Evolutionary conservation across 352 stramenopile genomes (phyloP), one percentile per base, ranked within the genome.

Genomic region (Aphanomyces stellatus): DNA sequence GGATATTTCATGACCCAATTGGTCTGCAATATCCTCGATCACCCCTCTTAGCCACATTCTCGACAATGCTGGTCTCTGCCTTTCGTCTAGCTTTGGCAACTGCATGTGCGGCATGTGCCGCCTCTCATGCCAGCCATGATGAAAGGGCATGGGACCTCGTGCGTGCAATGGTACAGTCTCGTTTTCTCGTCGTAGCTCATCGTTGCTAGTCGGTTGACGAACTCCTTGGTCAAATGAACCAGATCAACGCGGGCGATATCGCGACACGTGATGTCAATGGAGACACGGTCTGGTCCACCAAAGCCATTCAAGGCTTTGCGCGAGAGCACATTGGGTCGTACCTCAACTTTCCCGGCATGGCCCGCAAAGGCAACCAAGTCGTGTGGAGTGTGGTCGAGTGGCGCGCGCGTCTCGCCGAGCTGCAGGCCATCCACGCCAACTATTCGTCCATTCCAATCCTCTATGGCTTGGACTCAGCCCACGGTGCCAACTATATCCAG

Each of bases 401-500:
- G 74, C 71, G 82, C 55, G 57, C 74, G 6, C 31, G 81, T n/a
- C 71, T 79, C 1, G 70, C 81, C 8, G 70, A 75, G 41, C 78
- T 90, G 24, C 81, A 93, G 61, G 30, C 78, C 24, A 82, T 88
- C 40, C 71, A 57, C 13, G 65, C 80, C 56, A 88, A 37, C 81
- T 83, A 11, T 73, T 69, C 65, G 34, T n/a, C 51, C 10, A 72
- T 75, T 7, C 83, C 81, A 4, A 87, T 92, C 74, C 74, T 97
- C 53, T 96, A 90, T 69, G 90, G 88, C 10, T 74, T 97, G 35
- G 89, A 97, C 73, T 91, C 80, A 17, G 88, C 96, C 46, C 90
- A 97, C 68, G 90, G 90, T 10, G 89, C 89, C 0, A 96, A 84
- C 33, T 97, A 96, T 70, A 73, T 97, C 7, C 70, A 81, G 22